Conservation (phyloP, 352 stramenopile species). For the Globisporangium uncinulatum region DNA sequence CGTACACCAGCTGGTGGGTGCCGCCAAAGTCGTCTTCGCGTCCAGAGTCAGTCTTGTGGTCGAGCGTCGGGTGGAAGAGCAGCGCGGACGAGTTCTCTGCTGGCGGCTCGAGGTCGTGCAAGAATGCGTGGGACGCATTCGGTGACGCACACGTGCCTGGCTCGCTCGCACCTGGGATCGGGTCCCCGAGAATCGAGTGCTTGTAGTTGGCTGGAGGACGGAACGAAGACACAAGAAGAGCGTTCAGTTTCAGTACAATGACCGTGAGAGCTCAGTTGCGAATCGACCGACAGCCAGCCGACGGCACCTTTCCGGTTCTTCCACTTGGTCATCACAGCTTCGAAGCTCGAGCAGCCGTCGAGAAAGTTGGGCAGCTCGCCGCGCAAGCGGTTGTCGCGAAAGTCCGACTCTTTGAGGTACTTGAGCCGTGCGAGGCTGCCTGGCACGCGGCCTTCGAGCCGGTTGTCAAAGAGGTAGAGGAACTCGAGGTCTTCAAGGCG, state of each 20-base stretch:
- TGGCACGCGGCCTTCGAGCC: conserved; percentile 58
- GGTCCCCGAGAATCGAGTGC: conserved; percentile 64
- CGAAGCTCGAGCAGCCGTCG: conserved; percentile 70
- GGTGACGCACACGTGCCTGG: conserved; percentile 15
- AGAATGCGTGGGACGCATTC: conserved; percentile 44
- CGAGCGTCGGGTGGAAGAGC: conserved; percentile 58
- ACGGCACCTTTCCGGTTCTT: conserved; percentile 59
- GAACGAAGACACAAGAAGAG: background rate
- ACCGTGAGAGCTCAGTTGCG: too few relatives aligned
- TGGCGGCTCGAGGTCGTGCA: conserved; percentile 43
- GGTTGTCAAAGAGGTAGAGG: conserved; percentile 86
- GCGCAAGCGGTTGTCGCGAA: conserved; percentile 68
- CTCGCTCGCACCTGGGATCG: conserved; percentile 35
- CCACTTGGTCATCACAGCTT: conserved; percentile 81
- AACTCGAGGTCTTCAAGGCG: conserved; percentile 76
- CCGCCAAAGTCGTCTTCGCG: conserved; percentile 56
- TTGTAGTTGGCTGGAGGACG: conserved; percentile 47
- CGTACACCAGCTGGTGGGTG: conserved; percentile 35
- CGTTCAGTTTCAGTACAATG: too few relatives aligned
- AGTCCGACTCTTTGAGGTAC: conserved; percentile 76
- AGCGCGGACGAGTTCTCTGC: conserved; percentile 50
- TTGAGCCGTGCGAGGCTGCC: conserved; percentile 64
- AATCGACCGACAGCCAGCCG: background rate
- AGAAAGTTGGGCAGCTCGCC: conserved; percentile 80
- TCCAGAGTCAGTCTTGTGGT: conserved; percentile 36